These are phyloP conservation scores for Panus rudis DNA, from an alignment of 768 basidiomycete genomes.

Conservation along the genomic window DNA sequence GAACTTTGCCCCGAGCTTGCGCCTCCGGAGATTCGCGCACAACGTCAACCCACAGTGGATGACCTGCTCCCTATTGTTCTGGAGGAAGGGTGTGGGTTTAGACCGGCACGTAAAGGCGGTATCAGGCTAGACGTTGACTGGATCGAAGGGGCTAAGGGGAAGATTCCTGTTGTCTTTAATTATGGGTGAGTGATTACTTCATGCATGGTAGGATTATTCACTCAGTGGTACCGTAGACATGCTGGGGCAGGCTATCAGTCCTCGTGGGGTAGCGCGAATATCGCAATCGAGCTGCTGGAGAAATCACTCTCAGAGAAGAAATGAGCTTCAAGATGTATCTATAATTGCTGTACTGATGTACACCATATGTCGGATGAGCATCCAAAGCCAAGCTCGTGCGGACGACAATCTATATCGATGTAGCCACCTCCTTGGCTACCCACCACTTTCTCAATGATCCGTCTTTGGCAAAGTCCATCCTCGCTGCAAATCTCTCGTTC, in stretches of 20 bases:
- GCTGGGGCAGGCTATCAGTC: slow-evolving; percentile 57
- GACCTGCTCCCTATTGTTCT: slow-evolving; percentile 32
- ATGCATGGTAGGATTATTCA: neutral
- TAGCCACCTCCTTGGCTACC: slow-evolving; percentile 21
- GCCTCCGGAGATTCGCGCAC: slow-evolving; percentile 18
- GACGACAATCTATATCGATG: neutral
- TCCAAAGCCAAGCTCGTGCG: no score
- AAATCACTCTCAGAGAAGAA: slow-evolving; percentile 29
- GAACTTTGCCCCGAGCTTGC: slow-evolving; percentile 27
- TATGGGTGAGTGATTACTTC: slow-evolving; percentile 43
- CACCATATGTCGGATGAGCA: no score
- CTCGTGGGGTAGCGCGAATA: slow-evolving; percentile 57
- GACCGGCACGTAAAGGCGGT: slow-evolving; percentile 64
- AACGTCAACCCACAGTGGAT: slow-evolving; percentile 26
- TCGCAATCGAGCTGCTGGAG: slow-evolving; percentile 42
- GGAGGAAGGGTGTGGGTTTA: slow-evolving; percentile 49
- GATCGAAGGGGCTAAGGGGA: slow-evolving; percentile 24
- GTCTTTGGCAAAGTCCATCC: slow-evolving; percentile 35
- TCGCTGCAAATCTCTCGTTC: slow-evolving; percentile 37
- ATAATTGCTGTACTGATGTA: neutral
- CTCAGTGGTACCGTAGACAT: slow-evolving; percentile 33
- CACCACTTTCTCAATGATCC: slow-evolving; percentile 28
- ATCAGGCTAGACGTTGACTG: slow-evolving; percentile 49
- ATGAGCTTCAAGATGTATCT: slow-evolving; percentile 11
- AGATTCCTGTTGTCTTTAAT: slow-evolving; percentile 51